These are phyloP conservation scores for Wickerhamiella alocasiicola DNA, from an alignment of 805 yeast genomes.

Conservation along the genomic window DNA sequence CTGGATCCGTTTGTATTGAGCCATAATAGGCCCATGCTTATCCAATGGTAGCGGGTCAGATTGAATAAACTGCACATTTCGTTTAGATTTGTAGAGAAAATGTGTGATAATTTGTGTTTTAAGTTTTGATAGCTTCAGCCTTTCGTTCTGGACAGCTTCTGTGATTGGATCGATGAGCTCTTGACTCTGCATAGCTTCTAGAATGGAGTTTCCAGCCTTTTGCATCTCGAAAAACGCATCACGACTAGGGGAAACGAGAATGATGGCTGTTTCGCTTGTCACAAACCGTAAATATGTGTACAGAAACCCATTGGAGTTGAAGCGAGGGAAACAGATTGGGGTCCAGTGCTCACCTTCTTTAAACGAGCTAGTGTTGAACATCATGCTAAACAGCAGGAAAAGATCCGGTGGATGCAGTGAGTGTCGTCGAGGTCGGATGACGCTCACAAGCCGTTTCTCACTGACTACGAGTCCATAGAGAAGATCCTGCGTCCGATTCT, in stretches of 20 bases:
- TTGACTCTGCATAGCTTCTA: slow-evolving; percentile 31
- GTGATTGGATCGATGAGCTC: slow-evolving; percentile 30
- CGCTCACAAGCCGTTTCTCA: slow-evolving; percentile 51
- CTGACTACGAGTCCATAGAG: slow-evolving; percentile 67
- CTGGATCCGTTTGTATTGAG: slow-evolving; percentile 28
- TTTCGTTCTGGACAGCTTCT: slow-evolving; percentile 28
- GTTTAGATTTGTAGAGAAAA: slow-evolving; percentile 65
- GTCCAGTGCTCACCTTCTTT: slow-evolving; percentile 67
- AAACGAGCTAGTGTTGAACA: slow-evolving; percentile 46
- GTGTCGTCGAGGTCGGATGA: slow-evolving; percentile 66
- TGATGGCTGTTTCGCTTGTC: slow-evolving; percentile 32
- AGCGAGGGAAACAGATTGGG: slow-evolving; percentile 84
- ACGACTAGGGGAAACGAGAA: slow-evolving; percentile 54
- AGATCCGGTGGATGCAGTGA: slow-evolving; percentile 71
- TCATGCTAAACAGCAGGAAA: slow-evolving; percentile 57
- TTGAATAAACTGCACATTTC: slow-evolving; percentile 51
- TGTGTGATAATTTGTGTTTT: slow-evolving; percentile 54
- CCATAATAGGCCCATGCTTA: slow-evolving; percentile 16
- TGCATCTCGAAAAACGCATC: slow-evolving; percentile 70
- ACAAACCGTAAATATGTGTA: slow-evolving; percentile 65
- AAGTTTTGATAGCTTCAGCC: slow-evolving; percentile 27
- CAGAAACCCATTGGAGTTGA: slow-evolving; percentile 77
- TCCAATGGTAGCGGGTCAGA: slow-evolving; percentile 27
- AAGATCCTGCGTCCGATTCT: slow-evolving; percentile 39
- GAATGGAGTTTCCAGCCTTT: slow-evolving; percentile 41